A percentile compares a stretch with the other conserved stretches of the same genome.
Conservation (phyloP, 1,139 yeast genomes). For the Diutina neorugosa region DNA sequence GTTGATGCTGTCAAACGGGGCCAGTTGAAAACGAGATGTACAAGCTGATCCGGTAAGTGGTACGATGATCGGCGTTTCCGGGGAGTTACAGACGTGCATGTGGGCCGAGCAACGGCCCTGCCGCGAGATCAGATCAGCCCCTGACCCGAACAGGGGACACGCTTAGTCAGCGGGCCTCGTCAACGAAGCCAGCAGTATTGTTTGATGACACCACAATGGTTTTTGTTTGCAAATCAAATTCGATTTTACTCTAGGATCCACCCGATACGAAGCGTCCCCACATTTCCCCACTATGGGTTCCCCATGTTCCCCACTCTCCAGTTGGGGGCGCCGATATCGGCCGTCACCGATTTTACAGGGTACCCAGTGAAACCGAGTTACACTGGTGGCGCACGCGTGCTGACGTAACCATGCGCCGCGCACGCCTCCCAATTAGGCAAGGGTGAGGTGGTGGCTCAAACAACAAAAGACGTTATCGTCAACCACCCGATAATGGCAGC, state of each 20-base stretch:
- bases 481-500: too few relatives aligned
- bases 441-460: not conserved
- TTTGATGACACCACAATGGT: not conserved
- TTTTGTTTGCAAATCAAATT: too few relatives aligned
- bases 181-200: not conserved
- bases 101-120: not conserved
- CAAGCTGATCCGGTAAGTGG: not conserved
- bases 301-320: too few relatives aligned
- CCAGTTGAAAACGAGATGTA: not conserved
- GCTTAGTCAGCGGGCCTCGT: not conserved
- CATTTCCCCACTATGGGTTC: too few relatives aligned
- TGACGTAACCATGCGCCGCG: not conserved
- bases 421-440: not conserved
- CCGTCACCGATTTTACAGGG: too few relatives aligned
- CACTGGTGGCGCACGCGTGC: too few relatives aligned
- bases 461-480: not conserved
- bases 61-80: not conserved
- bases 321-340: too few relatives aligned
- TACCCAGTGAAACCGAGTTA: too few relatives aligned
- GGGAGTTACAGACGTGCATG: not conserved
- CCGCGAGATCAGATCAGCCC: not conserved
- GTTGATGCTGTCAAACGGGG: not conserved
- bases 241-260: too few relatives aligned
- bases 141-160: not conserved
- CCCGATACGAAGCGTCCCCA: too few relatives aligned